Base-by-base conservation (phyloP, 1,139 yeast species). In the Nakaseomyces delphensis region DNA sequence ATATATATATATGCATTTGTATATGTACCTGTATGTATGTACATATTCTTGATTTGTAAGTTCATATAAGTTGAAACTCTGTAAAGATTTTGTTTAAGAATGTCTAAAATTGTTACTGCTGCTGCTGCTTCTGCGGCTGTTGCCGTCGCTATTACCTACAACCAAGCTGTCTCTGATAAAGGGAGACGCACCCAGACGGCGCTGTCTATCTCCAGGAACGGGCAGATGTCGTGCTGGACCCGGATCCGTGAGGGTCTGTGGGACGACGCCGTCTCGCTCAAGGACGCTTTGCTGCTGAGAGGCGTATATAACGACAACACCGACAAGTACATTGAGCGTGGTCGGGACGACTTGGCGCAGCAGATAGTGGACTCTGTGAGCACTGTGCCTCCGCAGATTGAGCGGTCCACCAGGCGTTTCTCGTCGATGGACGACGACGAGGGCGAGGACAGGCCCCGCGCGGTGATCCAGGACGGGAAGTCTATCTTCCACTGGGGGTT, bases 401-500 rank as follows among this genome's bases (percentile, higher is more conserved):
- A 33, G 27, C 11, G 37, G 11, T 33, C 37, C 9, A 21, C 27
- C 18, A 21, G 11, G 11, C 37, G 13, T 9, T 33, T 33, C 37
- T 33, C 37, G 11, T 33, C 37, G 18, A 33, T 33, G 37, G 37
- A 33, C 27, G 37, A 33, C 37, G 6, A 19, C 35, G 14, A 21
- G n/a, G 8, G 14, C 7, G 24, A 32, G 35, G n/a, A 10, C 35
- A 8, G 7, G 7, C 8, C 7, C 19, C 8, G 20, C 19, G 18
- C 6, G 7, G 20, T 4, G 8, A 8, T n/a, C 36, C 15, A 11
- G 13, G 36, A 32, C 24, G 24, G 24, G 24, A 49, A 50, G 38
- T 51, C 59, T 13, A 56, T 60, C 43, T 55, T 60, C 43, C 53
- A 55, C 45, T 52, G 58, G 53, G 63, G 63, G 21, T 54, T 52